Evolutionary conservation across 2,329 filamentous ascomycete genomes (phyloP).

Genomic region (Orbilia blumenaviensis): DNA sequence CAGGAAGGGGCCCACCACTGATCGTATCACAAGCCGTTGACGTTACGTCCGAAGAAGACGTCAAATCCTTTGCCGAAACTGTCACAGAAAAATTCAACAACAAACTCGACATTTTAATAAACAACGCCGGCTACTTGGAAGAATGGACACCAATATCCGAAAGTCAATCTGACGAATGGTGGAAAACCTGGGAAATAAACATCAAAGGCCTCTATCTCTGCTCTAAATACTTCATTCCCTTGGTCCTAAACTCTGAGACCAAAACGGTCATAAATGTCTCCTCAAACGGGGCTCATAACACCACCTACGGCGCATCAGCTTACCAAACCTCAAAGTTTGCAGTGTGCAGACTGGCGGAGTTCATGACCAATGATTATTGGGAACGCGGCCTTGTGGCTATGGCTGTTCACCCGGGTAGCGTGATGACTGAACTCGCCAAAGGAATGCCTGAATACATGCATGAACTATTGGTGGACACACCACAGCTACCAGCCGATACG

Average conservation of each 20-base stretch:
- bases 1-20: slow-evolving; percentile 59
- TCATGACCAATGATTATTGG: slow-evolving; percentile 63
- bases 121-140: slow-evolving; percentile 64
- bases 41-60: slow-evolving; percentile 59
- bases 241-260: neutral
- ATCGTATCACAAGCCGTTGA: slow-evolving; percentile 58
- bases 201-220: slow-evolving; percentile 64
- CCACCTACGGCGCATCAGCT: slow-evolving; percentile 60
- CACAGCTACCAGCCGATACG: slow-evolving; percentile 42
- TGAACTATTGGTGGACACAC: slow-evolving; percentile 20
- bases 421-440: slow-evolving; percentile 63
- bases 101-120: slow-evolving; percentile 62
- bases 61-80: slow-evolving; percentile 58
- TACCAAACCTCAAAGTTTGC: slow-evolving; percentile 66
- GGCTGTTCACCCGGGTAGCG: slow-evolving; percentile 64
- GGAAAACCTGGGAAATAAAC: slow-evolving; percentile 65
- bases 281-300: slow-evolving; percentile 61
- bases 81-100: slow-evolving; percentile 59
- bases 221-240: slow-evolving; percentile 57
- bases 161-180: slow-evolving; percentile 60
- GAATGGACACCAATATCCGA: slow-evolving; percentile 56
- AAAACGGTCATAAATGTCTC: slow-evolving; percentile 61
- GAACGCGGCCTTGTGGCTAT: slow-evolving; percentile 63
- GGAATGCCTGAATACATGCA: slow-evolving; percentile 59
- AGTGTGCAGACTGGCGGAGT: slow-evolving; percentile 63